Evolutionary conservation across 768 basidiomycete species (phyloP).

Genomic region (Cystofilobasidium ferigula): DNA sequence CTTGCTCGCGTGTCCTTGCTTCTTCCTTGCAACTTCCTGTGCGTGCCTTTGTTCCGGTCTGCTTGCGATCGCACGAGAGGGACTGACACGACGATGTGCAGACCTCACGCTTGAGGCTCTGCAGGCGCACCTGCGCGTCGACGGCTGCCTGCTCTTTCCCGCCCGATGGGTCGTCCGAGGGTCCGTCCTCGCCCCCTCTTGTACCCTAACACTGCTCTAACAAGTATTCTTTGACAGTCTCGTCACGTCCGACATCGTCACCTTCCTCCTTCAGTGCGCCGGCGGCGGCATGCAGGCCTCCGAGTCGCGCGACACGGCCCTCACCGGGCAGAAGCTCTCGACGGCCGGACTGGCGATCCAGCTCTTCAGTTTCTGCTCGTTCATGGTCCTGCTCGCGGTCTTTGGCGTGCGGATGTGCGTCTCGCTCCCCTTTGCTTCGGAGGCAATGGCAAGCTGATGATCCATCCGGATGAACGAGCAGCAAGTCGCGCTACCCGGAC

Average conservation of each 20-base stretch:
- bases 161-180: neutral
- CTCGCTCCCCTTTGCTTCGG: constrained; percentile 40
- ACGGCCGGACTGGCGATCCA: constrained; percentile 51
- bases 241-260: neutral
- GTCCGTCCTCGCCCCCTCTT: neutral
- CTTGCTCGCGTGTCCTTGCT: neutral
- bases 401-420: constrained; percentile 44
- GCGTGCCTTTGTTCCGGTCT: too few relatives aligned
- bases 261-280: neutral
- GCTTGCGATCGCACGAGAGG: too few relatives aligned
- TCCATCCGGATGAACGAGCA: too few relatives aligned
- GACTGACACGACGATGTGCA: too few relatives aligned
- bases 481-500: constrained; percentile 36
- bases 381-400: constrained; percentile 48
- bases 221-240: neutral
- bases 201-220: neutral
- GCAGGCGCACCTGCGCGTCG: neutral
- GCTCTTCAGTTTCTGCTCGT: constrained; percentile 44
- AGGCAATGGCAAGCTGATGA: too few relatives aligned
- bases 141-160: neutral
- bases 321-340: constrained; percentile 39
- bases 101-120: neutral
- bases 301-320: neutral
- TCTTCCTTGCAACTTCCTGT: neutral
- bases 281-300: neutral